These are phyloP conservation scores for Amaranthus tricolor DNA, from an alignment of 179 eudicot species.

Conservation along the genomic window DNA sequence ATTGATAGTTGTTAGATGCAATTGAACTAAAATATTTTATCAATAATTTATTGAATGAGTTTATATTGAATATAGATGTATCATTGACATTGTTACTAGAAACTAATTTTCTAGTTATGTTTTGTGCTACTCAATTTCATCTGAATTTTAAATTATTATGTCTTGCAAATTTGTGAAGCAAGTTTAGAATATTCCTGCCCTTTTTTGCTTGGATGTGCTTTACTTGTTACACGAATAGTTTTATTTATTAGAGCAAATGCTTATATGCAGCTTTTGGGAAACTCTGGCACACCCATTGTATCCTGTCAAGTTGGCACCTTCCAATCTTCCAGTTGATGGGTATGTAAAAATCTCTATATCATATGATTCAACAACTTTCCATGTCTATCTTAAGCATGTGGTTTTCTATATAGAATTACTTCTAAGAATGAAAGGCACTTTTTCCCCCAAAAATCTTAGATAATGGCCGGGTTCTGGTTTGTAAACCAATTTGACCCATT, in stretches of 20 bases:
- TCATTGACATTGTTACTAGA: not conserved
- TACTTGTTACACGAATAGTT: not conserved
- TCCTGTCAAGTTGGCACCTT: conserved; percentile 37
- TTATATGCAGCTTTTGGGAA: conserved; percentile 37
- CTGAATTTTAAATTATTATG: not conserved
- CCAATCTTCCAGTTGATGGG: conserved; percentile 38
- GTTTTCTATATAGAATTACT: not conserved
- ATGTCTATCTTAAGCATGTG: not conserved
- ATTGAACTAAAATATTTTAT: not conserved
- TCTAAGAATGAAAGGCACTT: too few relatives aligned
- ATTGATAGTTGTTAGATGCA: not conserved
- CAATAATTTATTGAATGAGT: not conserved
- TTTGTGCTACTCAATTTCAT: not conserved
- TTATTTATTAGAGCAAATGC: not conserved
- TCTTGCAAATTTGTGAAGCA: too few relatives aligned
- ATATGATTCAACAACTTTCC: not conserved
- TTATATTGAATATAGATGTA: not conserved
- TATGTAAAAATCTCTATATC: conserved; percentile 17
- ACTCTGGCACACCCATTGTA: conserved; percentile 37
- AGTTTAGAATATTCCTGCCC: too few relatives aligned
- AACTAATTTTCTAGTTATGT: not conserved
- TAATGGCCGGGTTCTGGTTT: too few relatives aligned
- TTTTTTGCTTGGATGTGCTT: not conserved
- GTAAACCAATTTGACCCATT: too few relatives aligned
- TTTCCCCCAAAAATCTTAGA: too few relatives aligned